phyloP scores from a whole-genome alignment of 2,329 filamentous ascomycete species.

The Raffaelea albimanens region DNA sequence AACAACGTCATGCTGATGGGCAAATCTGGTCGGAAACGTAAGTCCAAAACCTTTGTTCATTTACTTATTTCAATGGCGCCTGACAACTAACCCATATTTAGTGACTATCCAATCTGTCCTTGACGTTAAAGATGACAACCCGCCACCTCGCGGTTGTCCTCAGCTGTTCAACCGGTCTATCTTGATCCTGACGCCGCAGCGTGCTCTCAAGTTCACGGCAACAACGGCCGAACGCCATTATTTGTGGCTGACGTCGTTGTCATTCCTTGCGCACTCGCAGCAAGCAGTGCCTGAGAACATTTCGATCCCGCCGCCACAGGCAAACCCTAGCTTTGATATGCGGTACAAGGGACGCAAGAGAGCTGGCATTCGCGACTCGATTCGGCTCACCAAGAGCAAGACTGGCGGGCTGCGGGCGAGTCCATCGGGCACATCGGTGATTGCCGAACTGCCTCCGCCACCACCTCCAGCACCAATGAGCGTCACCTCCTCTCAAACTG shows the following conservation, averaged over 20 bases:
- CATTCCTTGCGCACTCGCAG: conserved; percentile 85
- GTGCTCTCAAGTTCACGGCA: conserved; percentile 92
- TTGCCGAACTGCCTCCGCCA: conserved; percentile 5
- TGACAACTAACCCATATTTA: conserved; percentile 24
- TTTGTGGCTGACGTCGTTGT: conserved; percentile 87
- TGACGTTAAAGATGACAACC: conserved; percentile 91
- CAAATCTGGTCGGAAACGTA: conserved; percentile 89
- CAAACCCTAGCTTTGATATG: conserved; percentile 41
- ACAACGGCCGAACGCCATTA: conserved; percentile 77
- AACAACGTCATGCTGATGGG: conserved; percentile 82
- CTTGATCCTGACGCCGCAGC: conserved; percentile 82
- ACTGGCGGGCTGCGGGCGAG: conserved; percentile 13
- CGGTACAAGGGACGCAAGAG: conserved; percentile 38
- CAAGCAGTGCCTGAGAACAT: conserved; percentile 70
- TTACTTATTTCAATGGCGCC: background rate
- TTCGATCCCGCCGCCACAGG: conserved; percentile 34
- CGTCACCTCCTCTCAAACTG: conserved; percentile 20
- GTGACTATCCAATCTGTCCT: conserved; percentile 93
- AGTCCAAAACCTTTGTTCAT: conserved; percentile 31
- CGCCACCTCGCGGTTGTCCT: conserved; percentile 60
- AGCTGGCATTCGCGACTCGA: conserved; percentile 70
- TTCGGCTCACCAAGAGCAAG: conserved; percentile 74
- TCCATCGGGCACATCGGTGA: conserved; percentile 15
- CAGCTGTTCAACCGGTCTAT: conserved; percentile 85
- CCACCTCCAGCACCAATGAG: conserved; percentile 16